Evolutionary conservation across 306 rosid genomes (phyloP), one percentile per base, ranked within the genome.

Genomic region (Neltuma alba): DNA sequence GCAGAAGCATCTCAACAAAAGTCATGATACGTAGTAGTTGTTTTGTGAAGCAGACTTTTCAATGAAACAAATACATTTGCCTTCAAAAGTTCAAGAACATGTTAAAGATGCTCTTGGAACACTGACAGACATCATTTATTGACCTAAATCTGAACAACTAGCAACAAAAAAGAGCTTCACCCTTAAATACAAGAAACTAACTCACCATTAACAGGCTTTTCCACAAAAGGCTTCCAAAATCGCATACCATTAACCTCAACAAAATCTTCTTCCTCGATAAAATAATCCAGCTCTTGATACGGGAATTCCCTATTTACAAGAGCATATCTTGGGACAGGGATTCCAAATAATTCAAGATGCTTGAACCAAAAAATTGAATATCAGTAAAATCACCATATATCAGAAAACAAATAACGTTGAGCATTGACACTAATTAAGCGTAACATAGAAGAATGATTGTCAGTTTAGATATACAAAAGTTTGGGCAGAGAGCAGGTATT

Each of bases 181-280:
- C 63, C 47, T 71, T 36, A 48, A 34, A 68, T 69, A 55, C 38
- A 74, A 72, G 73, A 78, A 74, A 54, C 50, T 81, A 81, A 76
- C 97, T 91, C 83, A 95, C 99, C 99, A 83, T 90, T 85, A 78
- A 95, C 85, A 67, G 99, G 99, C 91, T 95, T 95, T 89, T 95
- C 99, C 80, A 95, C 99, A 89, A 95, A 95, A 69, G 99, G 99
- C 82, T 95, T 95, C 91, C 90, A 93, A 60, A 95, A 95, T 27
- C 98, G 96, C 75, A 72, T 65, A 81, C 97, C 97, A 80, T 78
- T 84, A 81, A 95, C 98, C 88, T 95, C 98, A 66, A 95, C 97
- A 86, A 91, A 95, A 81, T 95, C 99, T 84, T 95, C 99, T 87
- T 91, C 97, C 91, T 95, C 99, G 48, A 84, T 58, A 86, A 95